Evolutionary conservation across 2,329 filamentous ascomycete genomes (phyloP), one percentile per base, ranked within the genome.

Genomic region (Colletotrichum gloeosporioides): DNA sequence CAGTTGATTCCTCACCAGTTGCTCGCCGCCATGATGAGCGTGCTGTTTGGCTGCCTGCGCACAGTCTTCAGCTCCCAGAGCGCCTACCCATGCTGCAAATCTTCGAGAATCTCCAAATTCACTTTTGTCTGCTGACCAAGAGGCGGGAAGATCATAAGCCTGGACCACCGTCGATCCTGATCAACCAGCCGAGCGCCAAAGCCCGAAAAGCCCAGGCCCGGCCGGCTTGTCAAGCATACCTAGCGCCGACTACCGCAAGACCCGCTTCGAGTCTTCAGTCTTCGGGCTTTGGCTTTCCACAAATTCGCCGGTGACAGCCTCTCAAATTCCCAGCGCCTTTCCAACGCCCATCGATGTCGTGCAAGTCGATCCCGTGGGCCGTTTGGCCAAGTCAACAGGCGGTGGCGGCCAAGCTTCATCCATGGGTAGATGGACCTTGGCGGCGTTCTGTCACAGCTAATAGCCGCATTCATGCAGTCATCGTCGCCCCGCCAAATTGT

Each of bases 61-160:
- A 75, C 32, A 63, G 39, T 18, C 64, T 29, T 32, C 68, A 62
- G 27, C 63, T 39, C 9, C 25, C n/a, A 69, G 31, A 34, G 13
- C 61, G 32, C 15, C 34, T 34, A 64, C 44, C 39, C 59, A 49
- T 64, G n/a, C 64, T 36, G 70, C 65, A 31, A 69, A 65, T 65
- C 64, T 69, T 72, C 25, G 53, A 62, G 55, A 62, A 67, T 29
- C 12, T 25, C 29, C 15, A 57, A 16, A 53, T 25, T 22, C 22
- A 15, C 36, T 29, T 3, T 63, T 67, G 29, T 71, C 69, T 57
- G 63, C 68, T 74, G 69, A 57, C 73, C 69, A 57, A 25, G 36
- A 39, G 69, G 62, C 63, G 55, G 69, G 55, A 72, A 63, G 63
- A 76, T 65, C 63, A 65, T 36, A 27, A 69, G 64, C 63, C 70